Base-by-base conservation (phyloP, 1,139 yeast genomes). In the Schizosaccharomyces versatilis region DNA sequence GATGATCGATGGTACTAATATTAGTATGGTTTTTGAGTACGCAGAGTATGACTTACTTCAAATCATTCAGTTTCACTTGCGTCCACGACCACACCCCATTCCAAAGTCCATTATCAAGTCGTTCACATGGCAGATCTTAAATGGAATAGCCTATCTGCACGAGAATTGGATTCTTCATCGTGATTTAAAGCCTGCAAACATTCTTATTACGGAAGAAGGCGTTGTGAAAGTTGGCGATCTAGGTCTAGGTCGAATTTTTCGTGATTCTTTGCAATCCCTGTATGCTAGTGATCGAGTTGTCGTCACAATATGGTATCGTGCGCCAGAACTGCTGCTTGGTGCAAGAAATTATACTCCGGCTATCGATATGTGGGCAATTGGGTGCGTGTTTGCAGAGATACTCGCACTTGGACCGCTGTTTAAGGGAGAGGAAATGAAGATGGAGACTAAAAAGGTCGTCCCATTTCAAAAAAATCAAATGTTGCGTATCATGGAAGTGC, bases 221-320 rank as follows among this genome's bases (percentile, higher is more conserved):
- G 79, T 80, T 24, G 94, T 90, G 17, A 93, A 90, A 65, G 86
- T 93, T 60, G 99, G 58, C 3, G 98, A 90, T 69, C 73, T 90
- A 62, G 99, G 99, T 1, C 72, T 90, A 48, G 98, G 98, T 0
- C 73, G 98, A 58, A 79, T 84, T 61, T 90, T 88, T 68, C 81
- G 82, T 60, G 84, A 85, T 62, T 94, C 95, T 10, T 67, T 90
- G 47, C 97, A 90, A 64, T 80, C 94, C 51, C 71, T 93, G 36
- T 90, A 84, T 64, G 77, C 93, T 9, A 97, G 97, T 39, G 98
- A 90, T 67, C 90, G 90, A 68, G 96, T 93, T 17, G 98, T 90
- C 55, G 99, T 90, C 1, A 90, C 99, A 1, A 71, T 97, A 58
- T 90, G 98, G 98, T 90, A 90, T 68, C 71, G 97, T 56, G 94